Evolutionary conservation across 2,329 filamentous ascomycete genomes (phyloP), one percentile per base, ranked within the genome.

Genomic region (Aspergillus arachidicola): DNA sequence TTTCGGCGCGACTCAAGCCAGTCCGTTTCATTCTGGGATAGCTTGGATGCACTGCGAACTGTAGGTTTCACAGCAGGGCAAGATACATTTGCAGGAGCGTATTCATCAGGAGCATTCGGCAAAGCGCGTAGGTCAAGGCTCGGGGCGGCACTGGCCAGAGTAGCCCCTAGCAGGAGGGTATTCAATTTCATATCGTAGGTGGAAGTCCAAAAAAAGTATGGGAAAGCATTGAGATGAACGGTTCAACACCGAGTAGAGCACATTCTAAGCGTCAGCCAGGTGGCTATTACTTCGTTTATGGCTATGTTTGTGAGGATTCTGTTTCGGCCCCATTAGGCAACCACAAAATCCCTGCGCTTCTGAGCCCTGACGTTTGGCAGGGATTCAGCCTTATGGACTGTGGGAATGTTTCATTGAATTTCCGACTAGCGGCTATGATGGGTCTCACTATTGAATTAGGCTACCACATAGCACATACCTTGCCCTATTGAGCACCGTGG

Each of bases 1-100:
- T 87, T 86, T 65, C 93, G 86, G 62, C 94, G 87, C 63, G 83
- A 83, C 59, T 86, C 73, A 6, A 97, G 83, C 93, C 94, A 98
- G 74, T 84, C 80, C 34, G 83, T 84, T 79, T 98, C 94, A 58
- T 90, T 82, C 19, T 83, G 69, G 6, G 92, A 95, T 16, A 97
- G 80, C 0, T 73, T 73, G 43, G 79, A 78, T 55, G 91, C 92
- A 34, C 77, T 78, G 68, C 94, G 89, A 58, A 97, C 86, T 0
- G 82, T 83, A 1, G 94, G 94, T 55, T 86, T 84, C 23, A 81
- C 82, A 9, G 82, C 79, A 4, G 93, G 92, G 72, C 94, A 97
- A 67, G 85, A 78, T 43, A 92, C 89, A 2, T 78, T 74, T 28
- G 84, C 80, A 0, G 94, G 94, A 2, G 87, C 86, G 76, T 97